phyloP scores from a whole-genome alignment of 176 grass and related monocot species.

The Oryza meridionalis region DNA sequence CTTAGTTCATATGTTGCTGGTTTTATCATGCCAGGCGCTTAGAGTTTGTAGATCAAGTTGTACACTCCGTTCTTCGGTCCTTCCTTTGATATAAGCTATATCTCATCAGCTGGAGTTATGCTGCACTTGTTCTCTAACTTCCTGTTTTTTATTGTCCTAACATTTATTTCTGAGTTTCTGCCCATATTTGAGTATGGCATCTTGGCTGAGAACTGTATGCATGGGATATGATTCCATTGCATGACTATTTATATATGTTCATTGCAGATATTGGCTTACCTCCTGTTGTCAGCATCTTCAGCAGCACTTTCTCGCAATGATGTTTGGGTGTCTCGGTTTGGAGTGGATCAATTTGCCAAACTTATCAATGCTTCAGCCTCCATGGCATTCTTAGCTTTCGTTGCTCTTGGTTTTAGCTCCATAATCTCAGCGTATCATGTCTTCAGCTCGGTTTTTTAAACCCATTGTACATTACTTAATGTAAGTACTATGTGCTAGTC shows the following conservation, averaged over 20 bases:
- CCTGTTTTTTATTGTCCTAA: background rate
- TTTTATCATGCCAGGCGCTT: background rate
- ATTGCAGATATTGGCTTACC: slow-evolving; percentile 73
- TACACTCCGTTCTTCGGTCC: background rate
- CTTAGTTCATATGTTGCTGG: background rate
- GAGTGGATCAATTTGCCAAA: slow-evolving; percentile 69
- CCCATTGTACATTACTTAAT: slow-evolving; percentile 12
- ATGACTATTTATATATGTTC: background rate
- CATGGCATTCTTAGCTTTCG: slow-evolving; percentile 72
- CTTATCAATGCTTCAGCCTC: slow-evolving; percentile 66
- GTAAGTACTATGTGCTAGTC: slow-evolving; percentile 27
- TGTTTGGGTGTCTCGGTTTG: slow-evolving; percentile 76
- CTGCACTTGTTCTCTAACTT: background rate
- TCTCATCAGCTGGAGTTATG: background rate
- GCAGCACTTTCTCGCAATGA: slow-evolving; percentile 68
- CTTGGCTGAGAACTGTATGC: background rate
- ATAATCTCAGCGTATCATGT: slow-evolving; percentile 63
- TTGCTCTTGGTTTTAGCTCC: slow-evolving; percentile 62
- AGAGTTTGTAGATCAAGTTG: background rate
- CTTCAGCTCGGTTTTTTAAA: slow-evolving; percentile 58
- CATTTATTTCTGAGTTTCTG: background rate
- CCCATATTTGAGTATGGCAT: background rate
- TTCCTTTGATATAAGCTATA: background rate
- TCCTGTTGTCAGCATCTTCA: slow-evolving; percentile 83
- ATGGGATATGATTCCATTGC: background rate